These are phyloP conservation scores for Vaccinium macrocarpon DNA, from an alignment of 148 eudicot genomes.

Conservation along the genomic window DNA sequence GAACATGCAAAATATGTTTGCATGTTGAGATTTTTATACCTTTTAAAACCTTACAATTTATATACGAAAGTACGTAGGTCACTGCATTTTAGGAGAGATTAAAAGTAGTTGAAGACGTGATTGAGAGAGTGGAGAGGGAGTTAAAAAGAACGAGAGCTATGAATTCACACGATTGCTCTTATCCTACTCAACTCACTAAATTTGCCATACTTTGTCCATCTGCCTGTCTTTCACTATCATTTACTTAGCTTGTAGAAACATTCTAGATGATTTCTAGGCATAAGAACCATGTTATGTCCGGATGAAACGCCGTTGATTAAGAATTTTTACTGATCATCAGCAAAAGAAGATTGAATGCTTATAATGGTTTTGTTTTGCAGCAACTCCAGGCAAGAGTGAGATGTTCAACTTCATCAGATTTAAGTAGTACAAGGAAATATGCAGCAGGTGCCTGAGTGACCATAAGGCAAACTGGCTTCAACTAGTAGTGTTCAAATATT, in stretches of 20 bases:
- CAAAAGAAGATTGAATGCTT: background rate
- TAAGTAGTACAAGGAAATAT: background rate
- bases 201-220: too few relatives aligned
- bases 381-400: background rate
- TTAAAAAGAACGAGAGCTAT: background rate
- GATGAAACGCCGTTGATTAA: too few relatives aligned
- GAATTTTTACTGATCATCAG: too few relatives aligned
- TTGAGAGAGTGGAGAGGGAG: background rate
- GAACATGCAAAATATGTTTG: background rate
- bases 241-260: too few relatives aligned
- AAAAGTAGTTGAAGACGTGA: background rate
- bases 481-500: background rate
- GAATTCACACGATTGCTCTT: background rate
- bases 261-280: background rate
- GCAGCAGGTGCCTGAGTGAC: slow-evolving; percentile 3
- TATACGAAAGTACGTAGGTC: background rate
- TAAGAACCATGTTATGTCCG: background rate
- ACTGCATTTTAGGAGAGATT: background rate
- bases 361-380: background rate
- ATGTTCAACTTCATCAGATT: background rate
- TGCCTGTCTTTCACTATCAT: too few relatives aligned
- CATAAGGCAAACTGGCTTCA: background rate
- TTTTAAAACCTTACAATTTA: background rate
- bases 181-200: background rate
- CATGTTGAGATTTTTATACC: background rate